Conservation (phyloP, 1,284 basidiomycete species). For the Schizopora paradoxa region DNA sequence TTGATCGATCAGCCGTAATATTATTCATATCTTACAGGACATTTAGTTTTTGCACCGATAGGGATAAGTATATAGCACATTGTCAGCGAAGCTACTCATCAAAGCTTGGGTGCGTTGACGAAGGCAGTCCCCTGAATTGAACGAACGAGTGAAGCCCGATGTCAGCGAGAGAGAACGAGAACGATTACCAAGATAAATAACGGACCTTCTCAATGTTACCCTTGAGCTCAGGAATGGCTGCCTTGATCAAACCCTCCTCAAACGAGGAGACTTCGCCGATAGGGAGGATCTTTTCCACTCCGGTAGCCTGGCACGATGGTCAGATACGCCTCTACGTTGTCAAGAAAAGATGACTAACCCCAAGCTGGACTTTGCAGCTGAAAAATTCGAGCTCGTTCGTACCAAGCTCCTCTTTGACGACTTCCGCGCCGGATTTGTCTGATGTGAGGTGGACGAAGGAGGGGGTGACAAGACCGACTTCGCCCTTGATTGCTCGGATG, state of each 20-base stretch:
- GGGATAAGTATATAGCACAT: no score
- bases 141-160: slow-evolving; percentile 1
- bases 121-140: slow-evolving; percentile 33
- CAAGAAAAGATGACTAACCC: slow-evolving; percentile 45
- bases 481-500: slow-evolving; percentile 82
- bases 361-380: slow-evolving; percentile 79
- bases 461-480: slow-evolving; percentile 81
- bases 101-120: slow-evolving; percentile 32
- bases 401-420: slow-evolving; percentile 56
- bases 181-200: no score
- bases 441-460: slow-evolving; percentile 81
- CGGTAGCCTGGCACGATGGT: slow-evolving; percentile 48
- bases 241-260: slow-evolving; percentile 73
- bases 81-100: not conserved
- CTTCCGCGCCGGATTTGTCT: slow-evolving; percentile 66
- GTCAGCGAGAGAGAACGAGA: not conserved
- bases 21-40: not conserved
- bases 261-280: slow-evolving; percentile 69
- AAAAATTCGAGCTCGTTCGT: slow-evolving; percentile 71
- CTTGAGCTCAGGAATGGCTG: slow-evolving; percentile 75
- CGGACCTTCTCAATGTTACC: slow-evolving; percentile 74
- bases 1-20: not conserved
- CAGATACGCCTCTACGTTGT: slow-evolving; percentile 10
- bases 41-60: no score
- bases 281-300: slow-evolving; percentile 76